Evolutionary conservation across 2,329 filamentous ascomycete species (phyloP), one percentile per base, ranked within the genome.

Genomic region (Stagonosporopsis rhizophila): DNA sequence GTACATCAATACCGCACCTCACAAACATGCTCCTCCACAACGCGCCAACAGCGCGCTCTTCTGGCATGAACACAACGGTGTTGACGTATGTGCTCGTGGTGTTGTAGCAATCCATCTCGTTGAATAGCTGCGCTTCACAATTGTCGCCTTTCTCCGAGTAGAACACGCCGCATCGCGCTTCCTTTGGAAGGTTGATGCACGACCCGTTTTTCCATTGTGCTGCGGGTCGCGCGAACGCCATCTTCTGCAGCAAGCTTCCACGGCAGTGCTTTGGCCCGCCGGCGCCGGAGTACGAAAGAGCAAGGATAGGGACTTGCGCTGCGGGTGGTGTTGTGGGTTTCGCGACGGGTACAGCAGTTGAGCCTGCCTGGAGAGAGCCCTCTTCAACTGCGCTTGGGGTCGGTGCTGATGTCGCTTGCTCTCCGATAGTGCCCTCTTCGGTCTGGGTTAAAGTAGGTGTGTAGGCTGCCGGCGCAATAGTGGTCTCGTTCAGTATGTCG

Each of bases 11-110:
- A 19, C 71, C 71, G 57, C 73, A 75, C 25, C 58, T 67, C 4
- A 75, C 66, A 30, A 51, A 72, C 72, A 75, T 75, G 52, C 72
- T 75, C 37, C 53, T 70, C 73, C 73, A 75, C 7, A 69, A 50
- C 11, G 67, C 72, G 6, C 71, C 73, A 2, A 72, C 67, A 7
- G 68, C 47, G 30, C 70, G 64, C 46, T 74, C 71, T 35, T 76
- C 73, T 2, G 71, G 71, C 69, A 75, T 72, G 52, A 74, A 75
- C 0, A 75, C 71, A 0, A 72, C 70, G 0, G 71, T 75, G 15
- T 74, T 75, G 11, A 74, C 65, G 47, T 66, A 73, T 2, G 67
- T 67, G 27, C 54, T 49, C 1, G 65, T 63, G 1, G 66, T 70
- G n/a, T 74, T 72, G 20, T 62, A 55, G 42, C 73, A 75, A 5